These are phyloP conservation scores for Trichophyton benhamiae DNA, from an alignment of 2,329 filamentous ascomycete genomes.

Conservation along the genomic window DNA sequence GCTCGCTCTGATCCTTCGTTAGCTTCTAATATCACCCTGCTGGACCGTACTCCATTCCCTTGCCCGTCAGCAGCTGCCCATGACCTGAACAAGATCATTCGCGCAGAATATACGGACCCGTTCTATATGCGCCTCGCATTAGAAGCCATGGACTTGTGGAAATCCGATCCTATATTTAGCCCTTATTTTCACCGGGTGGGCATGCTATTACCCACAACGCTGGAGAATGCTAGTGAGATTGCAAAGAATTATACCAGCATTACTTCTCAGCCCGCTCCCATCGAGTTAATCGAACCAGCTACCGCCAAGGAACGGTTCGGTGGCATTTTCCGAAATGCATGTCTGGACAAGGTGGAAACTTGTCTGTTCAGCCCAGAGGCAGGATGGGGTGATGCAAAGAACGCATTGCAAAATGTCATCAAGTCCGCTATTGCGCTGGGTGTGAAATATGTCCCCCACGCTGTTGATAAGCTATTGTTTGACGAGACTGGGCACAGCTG, in stretches of 20 bases:
- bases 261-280: conserved; percentile 17
- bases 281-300: conserved; percentile 32
- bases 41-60: conserved; percentile 7
- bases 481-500: conserved; percentile 28
- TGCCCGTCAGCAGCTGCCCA: conserved; percentile 5
- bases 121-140: conserved; percentile 9
- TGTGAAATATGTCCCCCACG: conserved; percentile 44
- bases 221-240: conserved; percentile 33
- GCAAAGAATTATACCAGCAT: conserved; percentile 31
- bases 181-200: conserved; percentile 39
- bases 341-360: conserved; percentile 44
- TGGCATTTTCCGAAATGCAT: conserved; percentile 43
- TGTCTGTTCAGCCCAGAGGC: conserved; percentile 44
- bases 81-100: conserved; percentile 11
- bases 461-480: conserved; percentile 26
- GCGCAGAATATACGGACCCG: conserved; percentile 6
- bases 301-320: conserved; percentile 42
- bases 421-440: conserved; percentile 40
- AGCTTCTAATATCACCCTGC: conserved; percentile 3
- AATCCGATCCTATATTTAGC: conserved; percentile 17
- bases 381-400: conserved; percentile 49
- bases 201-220: conserved; percentile 33
- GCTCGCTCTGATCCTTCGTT: background rate
- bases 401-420: conserved; percentile 43
- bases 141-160: conserved; percentile 7